phyloP scores from a whole-genome alignment of 345 rosid species.

The Corymbia maculata region DNA sequence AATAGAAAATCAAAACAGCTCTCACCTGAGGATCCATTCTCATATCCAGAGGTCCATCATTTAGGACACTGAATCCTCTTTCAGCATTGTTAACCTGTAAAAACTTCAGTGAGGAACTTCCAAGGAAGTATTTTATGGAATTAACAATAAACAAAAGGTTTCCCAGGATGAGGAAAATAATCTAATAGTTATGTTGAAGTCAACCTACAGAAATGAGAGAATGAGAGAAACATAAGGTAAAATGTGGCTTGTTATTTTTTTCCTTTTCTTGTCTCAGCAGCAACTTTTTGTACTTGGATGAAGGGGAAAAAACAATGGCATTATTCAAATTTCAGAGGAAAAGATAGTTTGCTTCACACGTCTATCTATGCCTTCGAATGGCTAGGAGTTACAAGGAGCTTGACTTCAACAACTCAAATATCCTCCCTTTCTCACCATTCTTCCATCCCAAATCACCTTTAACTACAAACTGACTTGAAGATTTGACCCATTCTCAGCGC shows the following conservation, averaged over 20 bases:
- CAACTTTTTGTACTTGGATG: background rate
- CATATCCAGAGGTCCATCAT: slow-evolving; percentile 94
- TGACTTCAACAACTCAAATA: background rate
- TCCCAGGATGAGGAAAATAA: background rate
- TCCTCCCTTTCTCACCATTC: background rate
- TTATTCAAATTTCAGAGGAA: background rate
- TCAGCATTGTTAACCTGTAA: slow-evolving; percentile 78
- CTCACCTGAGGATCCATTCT: slow-evolving; percentile 90
- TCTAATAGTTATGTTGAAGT: background rate
- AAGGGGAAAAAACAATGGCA: background rate
- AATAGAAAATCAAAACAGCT: background rate
- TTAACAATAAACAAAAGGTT: background rate
- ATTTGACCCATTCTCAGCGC: background rate
- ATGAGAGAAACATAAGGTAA: background rate
- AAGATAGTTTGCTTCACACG: background rate
- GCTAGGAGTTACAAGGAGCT: background rate
- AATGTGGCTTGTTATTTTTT: background rate
- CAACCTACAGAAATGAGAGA: background rate
- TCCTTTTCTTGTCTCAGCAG: fast-evolving
- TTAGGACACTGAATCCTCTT: slow-evolving; percentile 83
- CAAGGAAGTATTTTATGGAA: background rate
- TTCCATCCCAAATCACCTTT: background rate
- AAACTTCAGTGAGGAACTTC: background rate
- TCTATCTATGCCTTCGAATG: background rate
- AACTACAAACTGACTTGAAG: background rate